phyloP scores from a whole-genome alignment of 805 yeast genomes.

The Saccharomyces jurei region DNA sequence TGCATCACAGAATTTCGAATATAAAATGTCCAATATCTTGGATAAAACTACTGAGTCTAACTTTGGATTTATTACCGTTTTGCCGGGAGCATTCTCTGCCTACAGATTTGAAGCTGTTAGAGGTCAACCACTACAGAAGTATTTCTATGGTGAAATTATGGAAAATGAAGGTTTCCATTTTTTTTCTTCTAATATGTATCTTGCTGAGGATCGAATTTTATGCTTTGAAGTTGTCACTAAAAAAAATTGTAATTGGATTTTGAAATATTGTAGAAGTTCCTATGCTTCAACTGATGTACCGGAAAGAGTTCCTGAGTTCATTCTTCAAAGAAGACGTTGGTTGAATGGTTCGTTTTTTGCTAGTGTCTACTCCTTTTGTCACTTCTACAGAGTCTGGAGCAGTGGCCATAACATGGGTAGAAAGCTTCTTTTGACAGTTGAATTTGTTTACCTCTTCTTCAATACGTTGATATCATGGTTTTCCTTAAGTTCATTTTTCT shows the following conservation, averaged over 20 bases:
- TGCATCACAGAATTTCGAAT: slow-evolving; percentile 95
- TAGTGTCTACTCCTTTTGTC: slow-evolving; percentile 76
- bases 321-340: slow-evolving; percentile 93
- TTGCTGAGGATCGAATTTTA: slow-evolving; percentile 92
- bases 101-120: slow-evolving; percentile 76
- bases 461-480: slow-evolving; percentile 84
- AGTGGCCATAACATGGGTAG: slow-evolving; percentile 66
- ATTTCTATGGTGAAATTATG: slow-evolving; percentile 85
- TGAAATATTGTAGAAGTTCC: slow-evolving; percentile 80
- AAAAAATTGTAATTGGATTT: slow-evolving; percentile 58
- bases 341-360: slow-evolving; percentile 95
- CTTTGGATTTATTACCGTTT: slow-evolving; percentile 88
- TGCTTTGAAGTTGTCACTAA: slow-evolving; percentile 96
- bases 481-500: slow-evolving; percentile 79
- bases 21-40: slow-evolving; percentile 87
- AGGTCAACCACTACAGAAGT: slow-evolving; percentile 81
- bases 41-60: slow-evolving; percentile 95
- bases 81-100: slow-evolving; percentile 96
- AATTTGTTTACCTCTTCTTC: slow-evolving; percentile 69
- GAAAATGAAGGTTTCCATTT: slow-evolving; percentile 63
- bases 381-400: slow-evolving; percentile 66
- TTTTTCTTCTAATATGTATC: slow-evolving; percentile 91
- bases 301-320: slow-evolving; percentile 73
- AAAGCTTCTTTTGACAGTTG: slow-evolving; percentile 64
- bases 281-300: slow-evolving; percentile 96